Evolutionary conservation across 805 yeast genomes (phyloP), one percentile per base, ranked within the genome.

Genomic region (Candida berthetii): DNA sequence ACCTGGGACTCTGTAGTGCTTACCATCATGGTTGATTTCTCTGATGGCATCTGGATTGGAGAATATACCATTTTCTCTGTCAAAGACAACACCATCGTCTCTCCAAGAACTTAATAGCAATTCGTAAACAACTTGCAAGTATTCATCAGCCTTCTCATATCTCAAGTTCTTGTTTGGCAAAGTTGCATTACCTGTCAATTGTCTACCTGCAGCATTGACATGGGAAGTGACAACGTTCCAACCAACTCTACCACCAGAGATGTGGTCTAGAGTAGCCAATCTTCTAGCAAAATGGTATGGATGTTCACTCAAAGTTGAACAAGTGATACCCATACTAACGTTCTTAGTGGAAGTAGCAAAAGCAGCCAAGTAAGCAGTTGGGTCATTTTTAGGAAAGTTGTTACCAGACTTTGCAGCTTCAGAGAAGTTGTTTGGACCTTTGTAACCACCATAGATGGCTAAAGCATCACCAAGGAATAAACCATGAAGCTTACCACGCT

Each of bases 181-280:
- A 3, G 48, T 38, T 28, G 54, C 58, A 4, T 60, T 61, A 40
- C 64, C 65, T 18, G 62, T 48, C 24, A 64, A 48, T 43, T 66
- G 64, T 43, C 64, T 50, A 8, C 71, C 64, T 4, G 72, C 72
- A 47, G 66, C 58, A 40, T 66, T 69, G 38, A 67, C 49, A 36
- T 64, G 62, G 5, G 70, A 64, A 13, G 70, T 61, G 27, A 67
- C 72, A 17, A 67, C 58, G 44, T 67, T 67, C 72, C 72, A 67
- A 22, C 72, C 72, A 40, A 67, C 50, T 44, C 72, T 57, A 10
- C 72, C 72, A 15, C 57, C 57, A 8, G 70, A 60, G 38, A 67
- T 58, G 39, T 67, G 68, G 44, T 67, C 72, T 35, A 68, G 53
- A 2, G 72, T 68, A 10, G 70, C 67, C 36, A 66, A 46, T 36